A percentile compares a stretch with the other conserved stretches of the same genome.
phyloP scores from a whole-genome alignment of 192 early-diverging fungal species.

The Funneliformis mosseae region DNA sequence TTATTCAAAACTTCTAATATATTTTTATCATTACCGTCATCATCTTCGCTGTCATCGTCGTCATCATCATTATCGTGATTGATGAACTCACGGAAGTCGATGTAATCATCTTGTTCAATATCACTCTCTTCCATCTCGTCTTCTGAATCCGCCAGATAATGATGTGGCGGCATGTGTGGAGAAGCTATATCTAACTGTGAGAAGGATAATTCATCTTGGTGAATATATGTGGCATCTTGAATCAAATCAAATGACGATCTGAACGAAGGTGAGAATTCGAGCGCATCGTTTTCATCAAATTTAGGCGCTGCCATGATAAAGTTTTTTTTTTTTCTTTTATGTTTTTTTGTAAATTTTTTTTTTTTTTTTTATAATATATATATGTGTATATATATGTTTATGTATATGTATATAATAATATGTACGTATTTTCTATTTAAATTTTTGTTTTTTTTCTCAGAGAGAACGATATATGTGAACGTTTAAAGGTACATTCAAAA shows the following conservation, averaged over 20 bases:
- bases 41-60: not conserved
- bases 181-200: not conserved
- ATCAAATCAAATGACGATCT: not conserved
- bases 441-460: no score
- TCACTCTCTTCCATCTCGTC: not conserved
- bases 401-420: no score
- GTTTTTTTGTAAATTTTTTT: no score
- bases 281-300: not conserved
- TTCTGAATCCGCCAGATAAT: not conserved
- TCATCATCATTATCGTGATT: not conserved
- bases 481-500: no score
- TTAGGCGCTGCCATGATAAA: not conserved
- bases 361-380: no score
- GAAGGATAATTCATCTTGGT: not conserved
- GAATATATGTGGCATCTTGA: not conserved
- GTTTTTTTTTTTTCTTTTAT: no score
- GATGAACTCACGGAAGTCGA: not conserved
- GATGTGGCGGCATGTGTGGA: not conserved
- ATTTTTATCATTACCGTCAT: slow-evolving; percentile 7
- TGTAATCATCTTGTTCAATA: not conserved
- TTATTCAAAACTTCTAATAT: slow-evolving; percentile 1
- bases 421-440: no score
- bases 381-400: no score
- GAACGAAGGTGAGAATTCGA: not conserved
- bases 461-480: no score